Conservation (phyloP, 129 eudicot species). For the Gnaphalium uliginosum region DNA sequence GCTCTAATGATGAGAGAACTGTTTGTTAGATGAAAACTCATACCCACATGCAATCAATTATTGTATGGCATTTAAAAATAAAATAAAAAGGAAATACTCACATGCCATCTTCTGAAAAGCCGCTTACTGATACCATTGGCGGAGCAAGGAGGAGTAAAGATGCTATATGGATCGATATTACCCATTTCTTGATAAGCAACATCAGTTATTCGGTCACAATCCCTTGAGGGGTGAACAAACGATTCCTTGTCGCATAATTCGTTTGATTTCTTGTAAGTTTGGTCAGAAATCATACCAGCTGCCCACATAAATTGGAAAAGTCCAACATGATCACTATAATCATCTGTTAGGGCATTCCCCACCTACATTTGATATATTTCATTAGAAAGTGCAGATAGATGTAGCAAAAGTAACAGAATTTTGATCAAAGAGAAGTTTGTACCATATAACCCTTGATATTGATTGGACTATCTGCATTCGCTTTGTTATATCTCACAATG, state of each 20-base stretch:
- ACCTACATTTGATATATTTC: conserved; percentile 49
- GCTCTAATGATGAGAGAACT: not conserved
- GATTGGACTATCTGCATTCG: conserved; percentile 35
- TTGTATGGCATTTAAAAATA: not conserved
- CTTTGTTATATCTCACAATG: conserved; percentile 55
- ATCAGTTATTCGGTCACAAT: conserved; percentile 50
- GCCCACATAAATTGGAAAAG: conserved; percentile 87
- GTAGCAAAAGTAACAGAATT: conserved; percentile 2
- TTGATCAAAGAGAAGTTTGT: conserved; percentile 15
- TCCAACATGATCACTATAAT: conserved; percentile 76
- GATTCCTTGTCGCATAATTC: conserved; percentile 59
- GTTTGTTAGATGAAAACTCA: not conserved
- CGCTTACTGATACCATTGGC: conserved; percentile 45
- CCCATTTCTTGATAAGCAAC: conserved; percentile 75
- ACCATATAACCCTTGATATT: conserved; percentile 96
- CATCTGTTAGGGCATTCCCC: conserved; percentile 89
- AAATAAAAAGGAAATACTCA: conserved; percentile 42
- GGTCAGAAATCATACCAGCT: conserved; percentile 86
- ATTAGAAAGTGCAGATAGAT: not conserved
- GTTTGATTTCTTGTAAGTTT: conserved; percentile 74
- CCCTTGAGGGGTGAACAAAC: conserved; percentile 43
- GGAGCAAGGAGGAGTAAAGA: conserved; percentile 89
- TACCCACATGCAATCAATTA: not conserved
- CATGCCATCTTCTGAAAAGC: conserved; percentile 56
- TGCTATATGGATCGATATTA: conserved; percentile 80